Conservation (phyloP, 1,284 basidiomycete species). For the Ganoderma multipileum region DNA sequence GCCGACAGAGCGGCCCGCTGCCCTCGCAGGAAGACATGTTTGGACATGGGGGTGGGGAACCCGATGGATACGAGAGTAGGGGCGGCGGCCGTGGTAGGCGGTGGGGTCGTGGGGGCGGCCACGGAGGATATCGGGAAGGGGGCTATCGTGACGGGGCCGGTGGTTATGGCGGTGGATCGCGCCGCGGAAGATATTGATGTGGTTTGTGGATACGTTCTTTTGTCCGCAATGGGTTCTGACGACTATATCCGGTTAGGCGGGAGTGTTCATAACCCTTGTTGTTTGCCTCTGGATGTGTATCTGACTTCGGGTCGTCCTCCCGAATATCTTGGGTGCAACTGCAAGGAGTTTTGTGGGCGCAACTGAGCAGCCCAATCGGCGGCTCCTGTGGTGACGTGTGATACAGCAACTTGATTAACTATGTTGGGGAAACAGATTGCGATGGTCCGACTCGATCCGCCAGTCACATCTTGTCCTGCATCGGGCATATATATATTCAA, state of each 20-base stretch:
- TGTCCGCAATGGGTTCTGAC: not conserved
- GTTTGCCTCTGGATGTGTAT: not conserved
- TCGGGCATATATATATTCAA: not conserved
- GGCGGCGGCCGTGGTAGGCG: constrained; percentile 15
- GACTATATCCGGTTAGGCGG: not conserved
- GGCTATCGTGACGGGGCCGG: constrained; percentile 12
- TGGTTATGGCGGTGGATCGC: constrained; percentile 11
- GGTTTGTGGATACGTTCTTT: not conserved
- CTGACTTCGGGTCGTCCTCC: not conserved
- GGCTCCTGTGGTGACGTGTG: not conserved
- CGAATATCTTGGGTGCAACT: not conserved
- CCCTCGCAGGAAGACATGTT: constrained; percentile 52
- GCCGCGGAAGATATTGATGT: constrained; percentile 19
- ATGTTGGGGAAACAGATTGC: not conserved
- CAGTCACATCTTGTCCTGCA: not conserved
- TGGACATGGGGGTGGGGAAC: constrained; percentile 32
- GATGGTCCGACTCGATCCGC: not conserved
- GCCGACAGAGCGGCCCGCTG: constrained; percentile 46
- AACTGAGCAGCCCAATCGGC: not conserved
- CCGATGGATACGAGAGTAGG: constrained; percentile 8
- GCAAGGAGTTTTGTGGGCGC: not conserved
- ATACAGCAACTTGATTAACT: not conserved
- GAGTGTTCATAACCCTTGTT: not conserved
- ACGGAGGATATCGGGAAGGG: constrained; percentile 1
- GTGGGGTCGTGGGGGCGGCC: constrained; percentile 18